Evolutionary conservation across 2,329 filamentous ascomycete genomes (phyloP), one percentile per base, ranked within the genome.

Genomic region (Trichoderma breve): DNA sequence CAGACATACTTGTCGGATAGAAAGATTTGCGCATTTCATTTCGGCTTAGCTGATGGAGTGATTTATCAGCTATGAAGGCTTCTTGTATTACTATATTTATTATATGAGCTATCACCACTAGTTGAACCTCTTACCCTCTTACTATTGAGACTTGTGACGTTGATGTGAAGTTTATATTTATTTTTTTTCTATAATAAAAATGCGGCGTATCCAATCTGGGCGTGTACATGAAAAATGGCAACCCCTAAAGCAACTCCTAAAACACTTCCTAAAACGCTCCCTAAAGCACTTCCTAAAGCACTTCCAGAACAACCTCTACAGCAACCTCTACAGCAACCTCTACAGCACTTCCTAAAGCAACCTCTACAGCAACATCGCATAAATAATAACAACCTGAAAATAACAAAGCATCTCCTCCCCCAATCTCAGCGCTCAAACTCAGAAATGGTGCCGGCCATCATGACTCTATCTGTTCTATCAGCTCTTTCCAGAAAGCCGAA

Each of bases 121-220:
- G 3, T 47, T n/a, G 18, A 43, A 3, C 1, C 2, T 47, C 4
- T 8, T 2, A 47, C 3, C 1, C 4, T 47, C 3, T 7, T 1
- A 43, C 15, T n/a, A 3, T n/a, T n/a, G 18, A 12, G n/a, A 12
- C 47, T 21, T 51, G 11, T 53, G 21, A 4, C 0, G 1, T 24
- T 24, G 21, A 24, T 53, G 43, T 53, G 11, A 51, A 53, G 11
- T 53, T 3, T 53, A 2, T 53, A 4, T 3, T 12, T 53, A 24
- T 24, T 24, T 4, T 53, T 53, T 14, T 1, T 14, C 5, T 53
- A 11, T 14, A 4, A 21, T 24, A 24, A 12, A 24, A 53, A 6
- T 6, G 11, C 18, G 4, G 4, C 21, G 8, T 3, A 51, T 51
- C 11, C 11, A 6, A 24, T 21, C 47, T 24, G 3, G 47, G 47